phyloP scores from a whole-genome alignment of 177 flowering plant genomes.

The Vitis hybrid region DNA sequence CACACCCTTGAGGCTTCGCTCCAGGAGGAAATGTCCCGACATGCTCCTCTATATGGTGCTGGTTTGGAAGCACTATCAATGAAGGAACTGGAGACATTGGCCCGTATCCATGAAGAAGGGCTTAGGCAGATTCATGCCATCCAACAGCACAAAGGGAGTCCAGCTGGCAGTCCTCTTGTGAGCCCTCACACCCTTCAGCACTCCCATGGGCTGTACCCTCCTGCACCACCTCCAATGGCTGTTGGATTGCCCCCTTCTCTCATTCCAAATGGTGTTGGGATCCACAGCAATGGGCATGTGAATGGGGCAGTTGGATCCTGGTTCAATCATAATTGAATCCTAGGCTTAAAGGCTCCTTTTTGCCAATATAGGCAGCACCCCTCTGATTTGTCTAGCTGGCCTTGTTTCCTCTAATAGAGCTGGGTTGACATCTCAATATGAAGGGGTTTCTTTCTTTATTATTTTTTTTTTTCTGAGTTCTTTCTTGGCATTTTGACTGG shows the following conservation, averaged over 20 bases:
- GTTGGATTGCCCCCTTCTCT: slow-evolving; percentile 62
- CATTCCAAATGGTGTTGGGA: slow-evolving; percentile 65
- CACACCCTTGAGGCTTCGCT: slow-evolving; percentile 71
- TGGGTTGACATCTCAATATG: slow-evolving; percentile 11
- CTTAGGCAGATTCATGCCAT: slow-evolving; percentile 83
- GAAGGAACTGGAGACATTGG: slow-evolving; percentile 88
- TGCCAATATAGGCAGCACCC: background rate
- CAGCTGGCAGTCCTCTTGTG: slow-evolving; percentile 62
- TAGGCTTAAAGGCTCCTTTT: too few species aligned
- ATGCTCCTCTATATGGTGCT: slow-evolving; percentile 97
- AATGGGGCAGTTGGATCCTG: slow-evolving; percentile 81
- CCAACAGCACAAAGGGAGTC: slow-evolving; percentile 68
- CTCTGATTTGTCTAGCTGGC: background rate
- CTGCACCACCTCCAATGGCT: slow-evolving; percentile 60
- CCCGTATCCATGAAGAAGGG: slow-evolving; percentile 95
- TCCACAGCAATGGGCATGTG: slow-evolving; percentile 82
- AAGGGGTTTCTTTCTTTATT: slow-evolving; percentile 4
- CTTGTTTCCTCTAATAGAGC: slow-evolving; percentile 4
- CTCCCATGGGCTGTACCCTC: slow-evolving; percentile 56
- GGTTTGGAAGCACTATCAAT: slow-evolving; percentile 88
- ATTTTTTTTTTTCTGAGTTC: slow-evolving; percentile 11
- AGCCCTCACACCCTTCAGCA: slow-evolving; percentile 57
- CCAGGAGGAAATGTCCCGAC: slow-evolving; percentile 96
- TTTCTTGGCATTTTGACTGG: slow-evolving; percentile 43
- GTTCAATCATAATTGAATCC: slow-evolving; percentile 59